A percentile compares a stretch with the other conserved stretches of the same genome.
phyloP scores from a whole-genome alignment of 208 protist genomes.

The Leishmania gerbilli region DNA sequence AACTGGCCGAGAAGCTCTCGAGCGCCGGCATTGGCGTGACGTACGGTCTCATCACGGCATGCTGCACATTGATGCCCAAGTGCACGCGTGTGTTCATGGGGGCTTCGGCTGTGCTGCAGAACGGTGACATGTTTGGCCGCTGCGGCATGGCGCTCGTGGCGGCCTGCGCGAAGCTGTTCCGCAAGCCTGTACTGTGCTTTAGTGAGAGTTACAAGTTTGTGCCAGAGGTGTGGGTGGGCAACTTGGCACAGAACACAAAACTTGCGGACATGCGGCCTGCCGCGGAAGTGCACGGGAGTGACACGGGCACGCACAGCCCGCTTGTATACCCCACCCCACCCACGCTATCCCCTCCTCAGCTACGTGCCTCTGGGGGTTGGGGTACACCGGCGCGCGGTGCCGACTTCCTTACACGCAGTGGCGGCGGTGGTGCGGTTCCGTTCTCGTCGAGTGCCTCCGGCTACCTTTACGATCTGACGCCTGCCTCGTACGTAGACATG shows the following conservation, averaged over 20 bases:
- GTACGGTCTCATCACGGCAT: constrained; percentile 93
- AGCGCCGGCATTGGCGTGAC: constrained; percentile 88
- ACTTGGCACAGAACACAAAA: constrained; percentile 96
- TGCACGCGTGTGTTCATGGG: constrained; percentile 95
- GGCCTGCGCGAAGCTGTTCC: constrained; percentile 92
- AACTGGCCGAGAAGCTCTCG: constrained; percentile 72
- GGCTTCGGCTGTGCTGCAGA: constrained; percentile 93
- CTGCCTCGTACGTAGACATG: constrained; percentile 78
- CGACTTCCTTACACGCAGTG: not conserved
- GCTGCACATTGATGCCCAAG: constrained; percentile 95
- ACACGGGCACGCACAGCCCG: constrained; percentile 24
- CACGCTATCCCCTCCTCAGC: constrained; percentile 24
- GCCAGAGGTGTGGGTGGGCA: constrained; percentile 95
- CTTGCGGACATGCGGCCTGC: constrained; percentile 49
- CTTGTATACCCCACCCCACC: constrained; percentile 22
- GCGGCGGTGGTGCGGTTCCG: not conserved
- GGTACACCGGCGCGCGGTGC: constrained; percentile 20
- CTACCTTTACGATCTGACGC: constrained; percentile 85
- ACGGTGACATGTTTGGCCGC: constrained; percentile 93
- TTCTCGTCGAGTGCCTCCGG: constrained; percentile 46
- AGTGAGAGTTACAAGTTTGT: constrained; percentile 99
- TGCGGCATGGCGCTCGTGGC: constrained; percentile 94
- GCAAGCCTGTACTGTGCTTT: constrained; percentile 96
- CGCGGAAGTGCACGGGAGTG: constrained; percentile 19
- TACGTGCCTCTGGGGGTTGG: constrained; percentile 20